phyloP scores from a whole-genome alignment of 305 asterid genomes.

The Plantago lanceolata region DNA sequence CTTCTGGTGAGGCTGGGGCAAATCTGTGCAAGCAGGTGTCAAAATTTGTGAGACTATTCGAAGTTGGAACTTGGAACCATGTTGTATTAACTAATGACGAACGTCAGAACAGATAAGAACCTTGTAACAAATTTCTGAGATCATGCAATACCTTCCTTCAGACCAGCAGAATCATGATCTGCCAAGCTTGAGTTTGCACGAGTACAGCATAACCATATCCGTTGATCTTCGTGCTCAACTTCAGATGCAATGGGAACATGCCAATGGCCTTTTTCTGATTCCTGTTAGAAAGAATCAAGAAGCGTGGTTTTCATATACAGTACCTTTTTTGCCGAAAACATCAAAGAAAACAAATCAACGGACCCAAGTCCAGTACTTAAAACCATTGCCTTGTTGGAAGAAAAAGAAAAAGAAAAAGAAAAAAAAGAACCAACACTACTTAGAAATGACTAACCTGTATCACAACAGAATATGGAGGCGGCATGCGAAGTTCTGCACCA shows the following conservation, averaged over 20 bases:
- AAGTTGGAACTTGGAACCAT: not conserved
- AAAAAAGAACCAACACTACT: not conserved
- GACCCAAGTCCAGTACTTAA: not conserved
- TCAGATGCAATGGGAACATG: constrained; percentile 70
- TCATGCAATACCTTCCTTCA: constrained; percentile 37
- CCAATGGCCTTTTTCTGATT: constrained; percentile 80
- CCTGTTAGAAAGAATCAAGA: constrained; percentile 37
- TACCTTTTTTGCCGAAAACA: not conserved
- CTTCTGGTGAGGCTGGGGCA: constrained; percentile 21
- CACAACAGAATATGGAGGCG: constrained; percentile 82
- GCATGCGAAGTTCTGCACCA: constrained; percentile 72
- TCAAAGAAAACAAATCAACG: not conserved
- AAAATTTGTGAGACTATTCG: constrained; percentile 6
- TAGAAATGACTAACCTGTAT: constrained; percentile 57
- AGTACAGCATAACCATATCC: constrained; percentile 66
- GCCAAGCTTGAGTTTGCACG: constrained; percentile 41
- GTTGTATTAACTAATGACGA: not conserved
- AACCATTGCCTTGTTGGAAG: not conserved
- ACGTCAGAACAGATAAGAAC: not conserved
- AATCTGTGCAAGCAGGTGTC: constrained; percentile 28
- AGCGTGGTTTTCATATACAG: not conserved
- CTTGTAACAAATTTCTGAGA: not conserved
- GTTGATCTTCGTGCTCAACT: constrained; percentile 46
- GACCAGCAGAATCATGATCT: constrained; percentile 29
- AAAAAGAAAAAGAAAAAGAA: no score